Evolutionary conservation across 1,284 basidiomycete species (phyloP), one percentile per base, ranked within the genome.

Genomic region (Fomitopsis betulina): DNA sequence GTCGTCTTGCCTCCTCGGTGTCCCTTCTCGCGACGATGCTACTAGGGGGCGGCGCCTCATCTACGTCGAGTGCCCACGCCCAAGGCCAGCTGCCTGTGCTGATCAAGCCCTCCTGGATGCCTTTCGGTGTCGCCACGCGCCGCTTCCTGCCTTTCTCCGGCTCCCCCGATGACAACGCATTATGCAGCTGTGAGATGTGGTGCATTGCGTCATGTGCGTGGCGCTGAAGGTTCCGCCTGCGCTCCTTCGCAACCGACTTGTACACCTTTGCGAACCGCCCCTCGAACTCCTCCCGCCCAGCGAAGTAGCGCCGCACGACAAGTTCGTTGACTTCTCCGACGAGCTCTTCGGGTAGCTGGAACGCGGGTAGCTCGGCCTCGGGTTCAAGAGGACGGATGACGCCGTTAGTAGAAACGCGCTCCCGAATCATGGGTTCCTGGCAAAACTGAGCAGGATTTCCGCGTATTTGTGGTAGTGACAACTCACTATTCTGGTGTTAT

Each of bases 21-120:
- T 93, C 91, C 53, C 89, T 74, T 57, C 91, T 75, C 33, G 89
- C 85, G 33, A 89, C 87, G 63, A 94, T 91, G 61, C 89, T 91
- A 64, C 87, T 90, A 4, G 92, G 86, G 8, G 91, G 91, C 6
- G 91, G 91, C 30, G 77, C 76, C 71, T 94, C 91, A 54, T 85
- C 78, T n/a, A 73, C 79, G 63, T 89, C 86, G 57, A 92, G 70
- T 21, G 84, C 86, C 91, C 87, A 93, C 17, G 86, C 84, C 84
- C 87, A 91, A 51, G 76, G 79, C 86, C 83, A 88, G 62, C 77
- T 79, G 23, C 77, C 81, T 35, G 78, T 76, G 6, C 77, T 74
- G 6, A 78, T 67, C 32, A 81, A 61, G n/a, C 76, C 77, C 63
- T 84, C 81, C 67, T 79, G 80, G 56, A 84, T 69, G 8, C 76